Evolutionary conservation across 2,329 filamentous ascomycete genomes (phyloP).

Genomic region (Ophiocordyceps camponoti-leonardi): DNA sequence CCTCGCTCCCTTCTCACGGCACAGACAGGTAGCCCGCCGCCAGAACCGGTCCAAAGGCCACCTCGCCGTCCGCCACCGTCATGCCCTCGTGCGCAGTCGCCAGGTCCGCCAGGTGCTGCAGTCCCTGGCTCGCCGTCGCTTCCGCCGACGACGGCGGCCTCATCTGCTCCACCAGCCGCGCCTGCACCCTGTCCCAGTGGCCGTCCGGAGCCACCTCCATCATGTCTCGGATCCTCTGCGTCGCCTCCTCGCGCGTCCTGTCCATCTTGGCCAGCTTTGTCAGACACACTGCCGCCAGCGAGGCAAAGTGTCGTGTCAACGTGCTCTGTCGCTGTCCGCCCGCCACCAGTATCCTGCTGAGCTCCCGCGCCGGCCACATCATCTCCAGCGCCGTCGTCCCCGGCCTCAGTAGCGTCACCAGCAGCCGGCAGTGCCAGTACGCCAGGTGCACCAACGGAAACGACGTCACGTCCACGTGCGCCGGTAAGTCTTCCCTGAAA

Average conservation of each 20-base stretch:
- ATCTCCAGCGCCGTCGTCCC: conserved; percentile 37
- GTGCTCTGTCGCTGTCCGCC: conserved; percentile 40
- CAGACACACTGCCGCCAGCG: conserved; percentile 41
- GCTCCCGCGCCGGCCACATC: conserved; percentile 41
- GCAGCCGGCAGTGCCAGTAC: conserved; percentile 53
- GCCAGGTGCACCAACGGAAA: conserved; percentile 45
- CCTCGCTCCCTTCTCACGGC: conserved; percentile 4
- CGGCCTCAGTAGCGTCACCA: conserved; percentile 43
- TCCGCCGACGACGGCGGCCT: conserved; percentile 19
- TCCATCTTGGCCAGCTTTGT: conserved; percentile 39
- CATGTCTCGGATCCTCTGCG: conserved; percentile 35
- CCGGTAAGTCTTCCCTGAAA: conserved; percentile 47
- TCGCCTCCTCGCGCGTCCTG: conserved; percentile 38
- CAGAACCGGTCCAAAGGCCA: conserved; percentile 15
- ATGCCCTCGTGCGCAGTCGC: conserved; percentile 26
- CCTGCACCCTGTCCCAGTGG: conserved; percentile 40
- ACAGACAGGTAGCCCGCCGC: conserved; percentile 18
- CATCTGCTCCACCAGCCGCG: conserved; percentile 19
- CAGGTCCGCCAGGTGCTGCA: conserved; percentile 44
- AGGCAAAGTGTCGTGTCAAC: conserved; percentile 49
- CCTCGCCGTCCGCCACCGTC: conserved; percentile 12
- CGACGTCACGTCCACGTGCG: conserved; percentile 30
- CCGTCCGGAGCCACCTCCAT: conserved; percentile 32
- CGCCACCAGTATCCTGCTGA: conserved; percentile 38
- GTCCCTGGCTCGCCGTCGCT: conserved; percentile 29